Evolutionary conservation across 768 basidiomycete genomes (phyloP), one percentile per base, ranked within the genome.

Genomic region (Gelatoporia subvermispora): DNA sequence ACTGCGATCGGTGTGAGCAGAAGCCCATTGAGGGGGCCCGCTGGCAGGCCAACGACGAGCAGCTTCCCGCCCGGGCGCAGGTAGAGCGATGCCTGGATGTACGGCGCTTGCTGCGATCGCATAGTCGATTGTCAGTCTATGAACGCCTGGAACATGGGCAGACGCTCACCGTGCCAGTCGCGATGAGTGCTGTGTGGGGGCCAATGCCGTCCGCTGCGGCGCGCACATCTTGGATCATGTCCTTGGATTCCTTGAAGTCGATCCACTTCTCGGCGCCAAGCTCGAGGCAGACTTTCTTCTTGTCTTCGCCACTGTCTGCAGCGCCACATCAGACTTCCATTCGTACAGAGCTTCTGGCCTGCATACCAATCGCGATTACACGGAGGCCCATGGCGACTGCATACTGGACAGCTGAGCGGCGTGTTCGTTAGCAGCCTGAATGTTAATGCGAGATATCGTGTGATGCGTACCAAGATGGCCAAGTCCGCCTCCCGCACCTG

Each of bases 401-500:
- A 57, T 91, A 91, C 63, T 92, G 88, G 18, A 89, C 62, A 24
- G 86, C 48, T 48, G 31, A 17, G 10, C 39, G n/a, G 3, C 20
- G 35, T 13, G 35, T 40, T 7, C 23, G 23, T 36, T 9, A 46
- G 10, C 8, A n/a, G 35, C 36, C 28, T 31, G 28, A 31, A 31
- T 9, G 18, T 35, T 20, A n/a, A n/a, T n/a, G 18, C 42, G 42
- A 7, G 25, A n/a, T 3, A 34, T 9, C 25, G 42, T 15, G 22
- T 16, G 5, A 38, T 8, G 31, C 47, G 13, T 28, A 42, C 48
- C 85, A 25, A 93, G 74, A 68, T 89, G 85, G 15, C 88, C 88
- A 18, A 90, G 79, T 8, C 88, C 87, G 45, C 84, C 84, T 2
- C 84, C 85, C 3, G 85, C 85, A 28, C 86, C 86, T 8, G 84